phyloP scores from a whole-genome alignment of 208 protist species.

The Angomonas desouzai region DNA sequence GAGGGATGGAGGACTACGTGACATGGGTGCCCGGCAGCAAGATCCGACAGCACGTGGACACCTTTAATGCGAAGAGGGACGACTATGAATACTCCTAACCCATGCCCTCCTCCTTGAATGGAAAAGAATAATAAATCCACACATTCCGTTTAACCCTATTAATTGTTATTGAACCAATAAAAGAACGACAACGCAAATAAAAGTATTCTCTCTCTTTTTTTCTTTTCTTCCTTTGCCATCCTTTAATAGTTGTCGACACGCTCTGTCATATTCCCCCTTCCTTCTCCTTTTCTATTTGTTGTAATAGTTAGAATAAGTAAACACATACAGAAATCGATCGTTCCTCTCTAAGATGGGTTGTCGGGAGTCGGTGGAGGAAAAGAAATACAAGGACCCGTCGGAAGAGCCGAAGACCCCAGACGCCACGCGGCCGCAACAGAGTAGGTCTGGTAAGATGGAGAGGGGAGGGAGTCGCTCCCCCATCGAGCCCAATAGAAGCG shows the following conservation, averaged over 20 bases:
- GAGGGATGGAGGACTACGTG: slow-evolving; percentile 79
- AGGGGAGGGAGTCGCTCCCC: background rate
- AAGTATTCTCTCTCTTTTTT: slow-evolving; percentile 5
- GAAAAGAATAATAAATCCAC: no score
- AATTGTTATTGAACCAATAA: no score
- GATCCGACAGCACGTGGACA: slow-evolving; percentile 85
- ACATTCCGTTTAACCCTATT: no score
- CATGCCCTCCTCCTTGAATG: background rate
- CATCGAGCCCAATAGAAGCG: background rate
- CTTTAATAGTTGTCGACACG: no score
- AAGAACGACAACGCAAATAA: no score
- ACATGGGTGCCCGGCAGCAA: slow-evolving; percentile 90
- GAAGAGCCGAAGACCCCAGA: background rate
- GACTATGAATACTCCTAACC: slow-evolving; percentile 75
- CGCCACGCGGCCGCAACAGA: background rate
- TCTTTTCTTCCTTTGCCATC: slow-evolving; percentile 5
- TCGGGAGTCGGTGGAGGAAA: background rate
- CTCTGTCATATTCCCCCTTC: slow-evolving; percentile 1
- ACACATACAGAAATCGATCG: no score
- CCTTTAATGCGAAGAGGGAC: slow-evolving; percentile 82
- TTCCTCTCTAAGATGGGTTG: background rate
- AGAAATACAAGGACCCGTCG: background rate
- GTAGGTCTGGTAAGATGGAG: background rate
- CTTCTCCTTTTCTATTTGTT: slow-evolving; percentile 8
- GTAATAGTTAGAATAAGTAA: no score